phyloP scores from a whole-genome alignment of 2,329 filamentous ascomycete species.

The Geosmithia putterillii region DNA sequence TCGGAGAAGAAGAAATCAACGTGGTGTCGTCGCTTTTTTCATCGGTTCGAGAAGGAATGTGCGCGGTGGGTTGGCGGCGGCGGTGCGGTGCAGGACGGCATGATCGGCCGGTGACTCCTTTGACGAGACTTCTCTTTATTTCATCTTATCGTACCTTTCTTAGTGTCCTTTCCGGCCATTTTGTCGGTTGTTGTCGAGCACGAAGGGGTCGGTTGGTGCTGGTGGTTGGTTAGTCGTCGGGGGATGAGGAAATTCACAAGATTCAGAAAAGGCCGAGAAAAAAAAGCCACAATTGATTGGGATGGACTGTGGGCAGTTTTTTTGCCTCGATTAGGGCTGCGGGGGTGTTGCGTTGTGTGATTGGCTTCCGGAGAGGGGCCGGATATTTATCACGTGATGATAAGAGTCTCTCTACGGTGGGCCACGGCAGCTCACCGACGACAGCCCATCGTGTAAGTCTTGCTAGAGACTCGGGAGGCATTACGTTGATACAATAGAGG shows the following conservation, averaged over 20 bases:
- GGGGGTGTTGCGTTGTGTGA: conserved; percentile 1
- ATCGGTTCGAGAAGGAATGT: neutral
- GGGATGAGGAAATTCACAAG: conserved; percentile 6
- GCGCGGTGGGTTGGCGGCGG: neutral
- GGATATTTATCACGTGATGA: conserved; percentile 1
- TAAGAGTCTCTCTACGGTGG: too few species aligned
- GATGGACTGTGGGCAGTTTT: conserved; percentile 9
- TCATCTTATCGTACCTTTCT: conserved; percentile 34
- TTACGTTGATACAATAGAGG: too few species aligned
- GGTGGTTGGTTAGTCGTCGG: conserved; percentile 9
- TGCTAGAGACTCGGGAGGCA: too few species aligned
- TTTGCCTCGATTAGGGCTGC: conserved; percentile 12
- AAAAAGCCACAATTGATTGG: conserved; percentile 1
- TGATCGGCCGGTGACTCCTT: neutral
- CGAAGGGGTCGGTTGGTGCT: conserved; percentile 11
- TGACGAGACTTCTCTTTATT: neutral
- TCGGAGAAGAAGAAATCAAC: neutral
- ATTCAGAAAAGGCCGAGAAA: conserved; percentile 3
- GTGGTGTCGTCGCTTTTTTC: neutral
- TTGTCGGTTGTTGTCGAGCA: conserved; percentile 13
- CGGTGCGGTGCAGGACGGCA: neutral
- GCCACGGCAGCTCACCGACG: neutral
- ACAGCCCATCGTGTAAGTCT: neutral
- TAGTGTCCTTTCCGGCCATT: conserved; percentile 21
- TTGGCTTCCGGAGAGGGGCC: conserved; percentile 4